Conservation (phyloP, 768 basidiomycete genomes). For the Serpula lacrymans region DNA sequence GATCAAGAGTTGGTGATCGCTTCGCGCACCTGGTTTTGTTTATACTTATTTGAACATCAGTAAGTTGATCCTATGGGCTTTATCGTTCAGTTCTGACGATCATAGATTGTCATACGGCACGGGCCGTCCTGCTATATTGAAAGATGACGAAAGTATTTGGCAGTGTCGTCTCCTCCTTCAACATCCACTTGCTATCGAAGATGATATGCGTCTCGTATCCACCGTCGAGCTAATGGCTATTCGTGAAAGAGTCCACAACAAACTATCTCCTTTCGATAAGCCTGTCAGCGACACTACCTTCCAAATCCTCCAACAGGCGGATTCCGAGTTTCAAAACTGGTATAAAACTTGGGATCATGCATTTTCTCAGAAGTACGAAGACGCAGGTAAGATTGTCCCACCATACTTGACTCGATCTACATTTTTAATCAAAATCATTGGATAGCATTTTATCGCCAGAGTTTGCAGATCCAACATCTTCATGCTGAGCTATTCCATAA, state of each 20-base stretch:
- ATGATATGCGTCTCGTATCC: slow-evolving; percentile 93
- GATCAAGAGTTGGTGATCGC: slow-evolving; percentile 81
- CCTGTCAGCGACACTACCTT: slow-evolving; percentile 76
- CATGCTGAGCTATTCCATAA: slow-evolving; percentile 85
- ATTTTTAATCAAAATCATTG: slow-evolving; percentile 5
- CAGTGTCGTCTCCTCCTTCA: slow-evolving; percentile 76
- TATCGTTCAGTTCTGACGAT: neutral
- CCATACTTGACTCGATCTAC: neutral
- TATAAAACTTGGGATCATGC: slow-evolving; percentile 75
- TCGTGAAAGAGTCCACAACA: slow-evolving; percentile 82
- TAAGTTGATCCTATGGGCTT: slow-evolving; percentile 36
- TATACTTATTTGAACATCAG: slow-evolving; percentile 95
- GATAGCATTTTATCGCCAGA: slow-evolving; percentile 83
- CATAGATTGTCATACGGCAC: slow-evolving; percentile 91
- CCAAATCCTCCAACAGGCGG: slow-evolving; percentile 66
- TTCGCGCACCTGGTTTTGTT: slow-evolving; percentile 88
- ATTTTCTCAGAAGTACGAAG: slow-evolving; percentile 79
- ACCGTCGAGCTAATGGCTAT: slow-evolving; percentile 92
- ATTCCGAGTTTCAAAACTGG: slow-evolving; percentile 79
- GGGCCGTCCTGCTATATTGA: slow-evolving; percentile 87
- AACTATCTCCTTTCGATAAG: slow-evolving; percentile 73
- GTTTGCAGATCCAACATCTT: slow-evolving; percentile 81
- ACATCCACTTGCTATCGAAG: slow-evolving; percentile 86
- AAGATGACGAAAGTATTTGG: slow-evolving; percentile 88
- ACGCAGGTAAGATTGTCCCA: slow-evolving; percentile 55